Percentiles rank a stretch among this genome's conserved stretches.
Evolutionary conservation across 345 rosid species (phyloP).

Genomic region (Moringa oleifera): DNA sequence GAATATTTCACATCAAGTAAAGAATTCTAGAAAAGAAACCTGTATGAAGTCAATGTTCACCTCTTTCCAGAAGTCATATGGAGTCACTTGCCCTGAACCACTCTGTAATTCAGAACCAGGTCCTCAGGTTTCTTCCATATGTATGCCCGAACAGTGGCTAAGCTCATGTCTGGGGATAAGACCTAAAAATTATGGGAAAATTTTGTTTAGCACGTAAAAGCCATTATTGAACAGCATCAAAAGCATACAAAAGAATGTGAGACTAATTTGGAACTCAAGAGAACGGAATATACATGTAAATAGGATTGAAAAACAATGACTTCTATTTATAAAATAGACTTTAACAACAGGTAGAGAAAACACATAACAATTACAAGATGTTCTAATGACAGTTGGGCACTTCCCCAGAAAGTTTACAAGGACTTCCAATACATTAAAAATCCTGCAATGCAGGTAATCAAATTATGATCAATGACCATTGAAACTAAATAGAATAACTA

Average conservation of each 20-base stretch:
- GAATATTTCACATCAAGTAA: neutral
- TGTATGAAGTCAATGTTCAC: conserved; percentile 20
- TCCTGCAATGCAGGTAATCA: neutral
- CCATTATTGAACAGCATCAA: neutral
- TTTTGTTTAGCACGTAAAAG: conserved; percentile 6
- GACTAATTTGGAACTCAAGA: neutral
- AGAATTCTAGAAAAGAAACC: neutral
- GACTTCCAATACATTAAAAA: neutral
- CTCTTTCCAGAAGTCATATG: conserved; percentile 16
- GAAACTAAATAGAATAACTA: too few relatives aligned
- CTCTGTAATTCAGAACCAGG: conserved; percentile 83
- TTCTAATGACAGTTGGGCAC: too few relatives aligned
- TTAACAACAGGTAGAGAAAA: too few relatives aligned
- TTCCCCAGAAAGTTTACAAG: too few relatives aligned
- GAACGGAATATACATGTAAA: neutral
- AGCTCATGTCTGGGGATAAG: conserved; percentile 91
- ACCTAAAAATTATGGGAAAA: conserved; percentile 45
- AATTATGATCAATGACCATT: too few relatives aligned
- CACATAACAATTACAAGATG: too few relatives aligned
- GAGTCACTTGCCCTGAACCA: conserved; percentile 68
- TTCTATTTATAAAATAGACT: too few relatives aligned
- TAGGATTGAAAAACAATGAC: too few relatives aligned
- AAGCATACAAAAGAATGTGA: too few relatives aligned
- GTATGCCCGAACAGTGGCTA: conserved; percentile 89
- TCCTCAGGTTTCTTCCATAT: conserved; percentile 98